Conservation (phyloP, 129 eudicot genomes). For the Arctium minus region DNA sequence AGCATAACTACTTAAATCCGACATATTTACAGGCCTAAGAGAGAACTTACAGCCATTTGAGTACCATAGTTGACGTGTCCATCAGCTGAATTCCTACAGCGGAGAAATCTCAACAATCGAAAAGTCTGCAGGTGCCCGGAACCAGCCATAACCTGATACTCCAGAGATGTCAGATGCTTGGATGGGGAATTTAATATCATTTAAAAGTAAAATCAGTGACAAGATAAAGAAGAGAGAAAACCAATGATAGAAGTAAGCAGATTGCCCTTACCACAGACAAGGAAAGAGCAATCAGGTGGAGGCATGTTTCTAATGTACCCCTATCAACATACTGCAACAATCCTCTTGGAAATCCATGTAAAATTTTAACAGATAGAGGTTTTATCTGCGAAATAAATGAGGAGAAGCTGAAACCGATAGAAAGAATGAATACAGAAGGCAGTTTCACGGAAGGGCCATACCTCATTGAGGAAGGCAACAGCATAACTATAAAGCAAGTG, state of each 20-base stretch:
- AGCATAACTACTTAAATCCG: background rate
- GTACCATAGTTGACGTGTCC: slow-evolving; percentile 81
- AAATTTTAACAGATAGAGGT: slow-evolving; percentile 50
- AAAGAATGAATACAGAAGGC: background rate
- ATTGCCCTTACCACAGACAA: slow-evolving; percentile 71
- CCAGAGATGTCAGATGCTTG: slow-evolving; percentile 13
- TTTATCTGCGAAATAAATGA: slow-evolving; percentile 62
- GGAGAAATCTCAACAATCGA: slow-evolving; percentile 71
- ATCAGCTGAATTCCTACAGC: slow-evolving; percentile 76
- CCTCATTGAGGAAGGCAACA: slow-evolving; percentile 86
- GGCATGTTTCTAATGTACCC: slow-evolving; percentile 92
- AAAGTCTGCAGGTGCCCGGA: slow-evolving; percentile 89
- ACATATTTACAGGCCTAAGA: background rate
- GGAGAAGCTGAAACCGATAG: background rate
- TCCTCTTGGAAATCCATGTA: slow-evolving; percentile 60
- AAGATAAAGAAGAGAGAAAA: background rate
- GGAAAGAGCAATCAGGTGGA: slow-evolving; percentile 91
- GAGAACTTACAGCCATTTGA: slow-evolving; percentile 81
- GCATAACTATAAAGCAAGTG: slow-evolving; percentile 84
- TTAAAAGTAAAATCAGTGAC: background rate
- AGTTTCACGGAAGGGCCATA: slow-evolving; percentile 14
- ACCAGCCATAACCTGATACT: slow-evolving; percentile 95
- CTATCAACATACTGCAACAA: slow-evolving; percentile 78
- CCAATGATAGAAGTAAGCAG: slow-evolving; percentile 15
- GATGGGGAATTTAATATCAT: background rate